Base-by-base conservation (phyloP, 768 basidiomycete genomes). In the Baorangia bicolor region DNA sequence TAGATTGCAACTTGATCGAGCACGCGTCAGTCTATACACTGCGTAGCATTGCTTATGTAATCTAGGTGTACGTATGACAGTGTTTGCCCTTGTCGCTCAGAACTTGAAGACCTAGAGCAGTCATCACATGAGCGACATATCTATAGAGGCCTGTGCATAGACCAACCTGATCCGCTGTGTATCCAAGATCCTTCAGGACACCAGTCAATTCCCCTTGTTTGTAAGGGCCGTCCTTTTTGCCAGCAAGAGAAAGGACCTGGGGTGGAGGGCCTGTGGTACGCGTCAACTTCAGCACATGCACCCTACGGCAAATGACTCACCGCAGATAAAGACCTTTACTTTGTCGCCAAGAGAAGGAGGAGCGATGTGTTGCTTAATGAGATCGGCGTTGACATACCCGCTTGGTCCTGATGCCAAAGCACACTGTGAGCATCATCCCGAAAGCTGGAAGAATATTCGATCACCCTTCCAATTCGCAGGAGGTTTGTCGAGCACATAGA, bases 321-420 rank as follows among this genome's bases (percentile, higher is more conserved):
- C 95, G 67, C 95, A 98, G 23, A 98, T 74, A 69, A 94, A 91
- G 53, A 95, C 74, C 77, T 94, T 95, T 64, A 92, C 80, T 74
- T 94, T 95, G 54, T 91, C 84, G 9, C 80, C 81, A 16, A 85
- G 69, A 11, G 77, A 75, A 21, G 90, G 72, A 0, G 86, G 77
- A 1, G 86, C 80, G 57, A 94, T 78, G 65, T 93, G 76, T 65
- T 88, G 76, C 74, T 86, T 83, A 65, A 98, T 78, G 48, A 94
- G 71, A 41, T 91, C 86, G 49, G 78, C 71, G 46, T 79, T 83
- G 55, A 98, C 78, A 74, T 82, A 96, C 2, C 97, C 96, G 25
- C 77, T 81, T 23, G 80, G 77, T 47, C 88, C 89, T 81, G 63
- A 16, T 61, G 27, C 46, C 33, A 49, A 35, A 47, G 35, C 44